Evolutionary conservation across 805 yeast genomes (phyloP), one percentile per base, ranked within the genome.

Genomic region (Saturnispora kantuleensis): DNA sequence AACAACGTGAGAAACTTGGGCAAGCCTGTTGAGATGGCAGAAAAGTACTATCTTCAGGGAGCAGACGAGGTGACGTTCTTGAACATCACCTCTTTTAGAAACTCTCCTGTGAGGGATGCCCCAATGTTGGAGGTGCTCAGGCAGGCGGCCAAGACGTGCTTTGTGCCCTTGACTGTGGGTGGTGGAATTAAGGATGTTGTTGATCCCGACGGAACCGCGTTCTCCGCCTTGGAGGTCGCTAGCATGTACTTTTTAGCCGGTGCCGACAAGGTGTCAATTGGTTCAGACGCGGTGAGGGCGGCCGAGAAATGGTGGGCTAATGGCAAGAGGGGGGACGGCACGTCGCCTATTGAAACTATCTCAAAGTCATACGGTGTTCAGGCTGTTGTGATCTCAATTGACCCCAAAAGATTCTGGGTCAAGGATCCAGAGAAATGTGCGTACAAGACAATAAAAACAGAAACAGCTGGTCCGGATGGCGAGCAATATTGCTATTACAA

Each of bases 331-430:
- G 78, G 81, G 38, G 72, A 75, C 38, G 98, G 98, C 0, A 71
- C 67, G 2, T 73, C 95, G 0, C 96, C 98, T 18, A 90, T 93
- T 52, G 99, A 93, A 65, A 82, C 94, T 0, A 93, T 93, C 26
- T 86, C 97, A 1, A 73, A 75, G 35, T 84, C 95, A 0, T 93
- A 90, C 63, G 99, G 99, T 46, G 83, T 77, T 16, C 99, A 93
- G 65, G 98, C 98, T 0, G 99, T 93, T 6, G 97, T 93, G 5
- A 89, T 93, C 11, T 89, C 97, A 0, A 95, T 93, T n/a, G 99
- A 93, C 63, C 98, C 99, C 32, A 93, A 85, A 57, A 74, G 96
- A 50, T 82, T 75, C 17, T 93, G 86, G 56, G 81, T 90, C 3
- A n/a, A 55, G 6, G 65, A 70, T 13, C 93, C 94, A 3, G 44